These are phyloP conservation scores for Syncephalis fuscata DNA, from an alignment of 371 early-diverging fungal genomes.

Conservation along the genomic window DNA sequence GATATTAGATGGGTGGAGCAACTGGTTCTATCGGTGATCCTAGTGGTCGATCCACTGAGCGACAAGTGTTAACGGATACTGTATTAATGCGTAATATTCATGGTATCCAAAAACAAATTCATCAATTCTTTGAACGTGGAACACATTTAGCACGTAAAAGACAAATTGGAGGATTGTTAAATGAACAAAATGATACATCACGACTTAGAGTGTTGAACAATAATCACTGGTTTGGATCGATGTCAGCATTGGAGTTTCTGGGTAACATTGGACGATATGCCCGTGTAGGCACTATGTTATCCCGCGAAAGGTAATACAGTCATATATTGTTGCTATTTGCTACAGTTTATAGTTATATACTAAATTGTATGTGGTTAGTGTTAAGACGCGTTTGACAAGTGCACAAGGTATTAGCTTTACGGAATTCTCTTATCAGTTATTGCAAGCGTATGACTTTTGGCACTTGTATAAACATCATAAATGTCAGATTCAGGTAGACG, in stretches of 20 bases:
- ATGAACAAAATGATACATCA: constrained; percentile 1
- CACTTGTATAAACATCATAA: constrained; percentile 47
- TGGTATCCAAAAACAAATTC: constrained; percentile 50
- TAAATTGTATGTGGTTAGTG: constrained; percentile 18
- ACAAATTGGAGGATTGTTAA: constrained; percentile 9
- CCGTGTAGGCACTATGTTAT: constrained; percentile 72
- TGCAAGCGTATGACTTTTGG: constrained; percentile 91
- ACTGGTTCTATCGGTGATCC: constrained; percentile 93
- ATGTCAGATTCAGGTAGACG: constrained; percentile 48
- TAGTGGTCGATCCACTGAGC: constrained; percentile 67
- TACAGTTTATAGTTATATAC: background rate
- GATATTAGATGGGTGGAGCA: constrained; percentile 67
- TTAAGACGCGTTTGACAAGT: constrained; percentile 56
- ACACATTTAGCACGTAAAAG: constrained; percentile 23
- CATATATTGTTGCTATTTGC: too few relatives aligned
- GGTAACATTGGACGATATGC: constrained; percentile 59
- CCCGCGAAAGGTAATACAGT: constrained; percentile 70
- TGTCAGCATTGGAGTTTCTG: constrained; percentile 69
- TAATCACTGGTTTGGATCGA: constrained; percentile 54
- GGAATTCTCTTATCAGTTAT: constrained; percentile 88
- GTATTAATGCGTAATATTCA: constrained; percentile 41
- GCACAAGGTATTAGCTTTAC: constrained; percentile 84
- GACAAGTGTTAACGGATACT: constrained; percentile 36
- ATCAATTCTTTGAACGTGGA: constrained; percentile 49
- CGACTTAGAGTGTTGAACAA: constrained; percentile 60